Base-by-base conservation (phyloP, 73 alveolate genomes). In the Paramecium biaurelia region DNA sequence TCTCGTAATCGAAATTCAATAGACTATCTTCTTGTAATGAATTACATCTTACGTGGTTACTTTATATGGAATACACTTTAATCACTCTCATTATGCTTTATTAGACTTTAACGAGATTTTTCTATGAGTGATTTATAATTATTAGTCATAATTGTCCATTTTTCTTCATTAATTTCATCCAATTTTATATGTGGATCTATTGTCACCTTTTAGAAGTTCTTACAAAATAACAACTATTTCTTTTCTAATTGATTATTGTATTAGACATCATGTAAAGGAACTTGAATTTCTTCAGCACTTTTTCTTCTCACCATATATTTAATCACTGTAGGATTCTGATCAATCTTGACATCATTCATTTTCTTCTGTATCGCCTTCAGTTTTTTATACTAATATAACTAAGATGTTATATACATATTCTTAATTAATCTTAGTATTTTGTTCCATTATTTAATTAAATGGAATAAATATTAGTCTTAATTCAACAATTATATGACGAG, bases 81-180 rank as follows among this genome's bases (percentile, higher is more conserved):
- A 18, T 34, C 68, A 53, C n/a, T 6, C 1, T 53, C 68, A 18
- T 15, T 53, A 53, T 15, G 14, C 18, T 18, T 53, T 18, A 18
- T 18, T 18, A 53, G 34, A 5, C 47, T 30, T 41, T 21, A 45
- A 15, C 90, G 90, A 41, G 90, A 79, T 79, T 43, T 79, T 26
- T 79, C 90, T 9, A 79, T 79, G 15, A 79, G 70, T 79, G 90
- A 79, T 45, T 47, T 79, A 47, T 79, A 79, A 79, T 79, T 79
- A 34, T 79, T 79, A 4, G 74, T 23, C 47, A 79, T 41, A 5
- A 79, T 47, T 21, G 63, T 79, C 90, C 90, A 79, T 45, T 79
- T 79, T 21, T 79, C 90, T 47, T 79, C 90, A 23, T 45, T 79
- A n/a, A 79, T 79, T 79, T 79, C 90, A 43, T 79, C 90, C 12